phyloP scores from a whole-genome alignment of 441 rosid species.

The Gossypium trilobum region DNA sequence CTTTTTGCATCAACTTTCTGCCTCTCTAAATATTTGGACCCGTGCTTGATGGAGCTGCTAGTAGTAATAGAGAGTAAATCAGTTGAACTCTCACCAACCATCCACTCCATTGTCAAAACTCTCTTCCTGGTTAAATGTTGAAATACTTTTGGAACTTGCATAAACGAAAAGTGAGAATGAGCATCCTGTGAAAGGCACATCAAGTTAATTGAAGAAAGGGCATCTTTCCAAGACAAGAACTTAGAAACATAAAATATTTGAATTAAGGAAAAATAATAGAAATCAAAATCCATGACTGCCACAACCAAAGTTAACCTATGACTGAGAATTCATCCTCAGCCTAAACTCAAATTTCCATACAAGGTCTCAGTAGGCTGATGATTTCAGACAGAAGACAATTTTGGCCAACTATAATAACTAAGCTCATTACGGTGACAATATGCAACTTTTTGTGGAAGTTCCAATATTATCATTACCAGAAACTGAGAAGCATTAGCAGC shows the following conservation, averaged over 20 bases:
- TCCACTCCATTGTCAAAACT: constrained; percentile 98
- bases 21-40: constrained; percentile 37
- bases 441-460: background rate
- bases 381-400: background rate
- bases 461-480: constrained; percentile 41
- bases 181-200: constrained; percentile 52
- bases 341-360: background rate
- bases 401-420: constrained; percentile 3
- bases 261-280: background rate
- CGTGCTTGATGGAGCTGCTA: constrained; percentile 28
- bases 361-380: constrained; percentile 4
- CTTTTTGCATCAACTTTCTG: constrained; percentile 56
- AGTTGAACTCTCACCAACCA: constrained; percentile 78
- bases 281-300: background rate
- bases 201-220: constrained; percentile 20
- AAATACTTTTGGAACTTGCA: constrained; percentile 63
- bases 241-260: background rate
- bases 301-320: background rate
- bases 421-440: background rate
- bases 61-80: constrained; percentile 47
- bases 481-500: constrained; percentile 80
- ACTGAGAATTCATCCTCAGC: background rate
- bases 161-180: constrained; percentile 56
- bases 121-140: constrained; percentile 59
- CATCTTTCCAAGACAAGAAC: constrained; percentile 6